Evolutionary conservation across 345 rosid genomes (phyloP).

Genomic region (Sisymbrium irio): DNA sequence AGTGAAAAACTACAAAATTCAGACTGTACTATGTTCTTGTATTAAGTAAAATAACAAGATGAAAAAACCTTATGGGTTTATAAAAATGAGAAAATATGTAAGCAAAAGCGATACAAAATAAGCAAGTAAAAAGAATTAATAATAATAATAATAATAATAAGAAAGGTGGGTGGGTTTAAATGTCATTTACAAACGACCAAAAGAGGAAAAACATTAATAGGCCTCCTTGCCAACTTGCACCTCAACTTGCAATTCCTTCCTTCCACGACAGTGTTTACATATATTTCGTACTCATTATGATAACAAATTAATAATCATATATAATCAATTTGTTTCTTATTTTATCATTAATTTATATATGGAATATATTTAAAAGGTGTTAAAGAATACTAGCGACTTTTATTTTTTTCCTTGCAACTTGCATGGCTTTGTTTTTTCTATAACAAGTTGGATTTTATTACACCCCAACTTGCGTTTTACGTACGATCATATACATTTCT

Average conservation of each 20-base stretch:
- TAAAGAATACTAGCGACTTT: constrained; percentile 28
- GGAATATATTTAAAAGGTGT: constrained; percentile 21
- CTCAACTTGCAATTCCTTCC: constrained; percentile 47
- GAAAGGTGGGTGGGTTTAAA: constrained; percentile 28
- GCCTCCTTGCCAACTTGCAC: constrained; percentile 48
- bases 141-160: not conserved
- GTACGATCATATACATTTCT: constrained; percentile 18
- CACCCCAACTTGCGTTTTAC: constrained; percentile 43
- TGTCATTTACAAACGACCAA: constrained; percentile 36
- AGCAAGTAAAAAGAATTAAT: not conserved
- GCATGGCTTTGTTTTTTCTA: constrained; percentile 35
- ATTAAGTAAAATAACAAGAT: not conserved
- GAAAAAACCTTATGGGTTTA: constrained; percentile 4
- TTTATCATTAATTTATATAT: not conserved
- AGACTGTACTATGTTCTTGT: not conserved
- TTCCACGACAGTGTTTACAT: constrained; percentile 31
- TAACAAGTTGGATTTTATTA: constrained; percentile 40
- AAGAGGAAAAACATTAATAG: constrained; percentile 36
- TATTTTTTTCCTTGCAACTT: constrained; percentile 25
- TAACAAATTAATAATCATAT: constrained; percentile 16
- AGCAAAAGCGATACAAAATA: not conserved
- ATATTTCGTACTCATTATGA: constrained; percentile 29
- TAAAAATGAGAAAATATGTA: not conserved
- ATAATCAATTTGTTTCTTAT: constrained; percentile 22
- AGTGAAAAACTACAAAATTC: too few relatives aligned